Conservation (phyloP, 345 rosid genomes). For the Camelina neglecta region DNA sequence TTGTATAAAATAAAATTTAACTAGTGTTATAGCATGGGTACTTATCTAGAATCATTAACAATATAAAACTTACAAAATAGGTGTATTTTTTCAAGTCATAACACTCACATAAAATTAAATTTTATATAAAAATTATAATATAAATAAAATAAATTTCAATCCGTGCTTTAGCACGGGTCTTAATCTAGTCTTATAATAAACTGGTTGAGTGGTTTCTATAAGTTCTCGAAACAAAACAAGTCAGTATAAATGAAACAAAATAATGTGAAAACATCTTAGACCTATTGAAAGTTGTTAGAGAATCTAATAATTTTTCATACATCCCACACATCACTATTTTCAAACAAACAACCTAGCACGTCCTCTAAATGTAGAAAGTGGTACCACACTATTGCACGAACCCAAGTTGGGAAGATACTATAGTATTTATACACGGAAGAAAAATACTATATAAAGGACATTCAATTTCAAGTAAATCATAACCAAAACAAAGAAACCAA, state of each 20-base stretch:
- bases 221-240: too few species aligned
- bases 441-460: neutral
- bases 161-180: too few species aligned
- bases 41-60: too few species aligned
- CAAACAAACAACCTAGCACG: conserved; percentile 1
- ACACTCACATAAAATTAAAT: too few species aligned
- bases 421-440: neutral
- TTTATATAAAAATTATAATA: too few species aligned
- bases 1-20: too few species aligned
- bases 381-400: neutral
- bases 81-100: too few species aligned
- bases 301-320: neutral
- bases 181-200: too few species aligned
- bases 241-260: neutral
- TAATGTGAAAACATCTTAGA: neutral
- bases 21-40: too few species aligned
- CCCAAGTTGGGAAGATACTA: neutral
- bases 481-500: neutral
- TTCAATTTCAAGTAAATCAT: neutral
- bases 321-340: neutral
- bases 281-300: neutral
- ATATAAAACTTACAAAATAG: too few species aligned
- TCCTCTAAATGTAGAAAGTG: neutral
- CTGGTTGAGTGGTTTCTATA: too few species aligned
- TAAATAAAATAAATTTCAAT: too few species aligned